Conservation (phyloP, 495 filamentous ascomycete genomes). For the Chaetomidium leptoderma region DNA sequence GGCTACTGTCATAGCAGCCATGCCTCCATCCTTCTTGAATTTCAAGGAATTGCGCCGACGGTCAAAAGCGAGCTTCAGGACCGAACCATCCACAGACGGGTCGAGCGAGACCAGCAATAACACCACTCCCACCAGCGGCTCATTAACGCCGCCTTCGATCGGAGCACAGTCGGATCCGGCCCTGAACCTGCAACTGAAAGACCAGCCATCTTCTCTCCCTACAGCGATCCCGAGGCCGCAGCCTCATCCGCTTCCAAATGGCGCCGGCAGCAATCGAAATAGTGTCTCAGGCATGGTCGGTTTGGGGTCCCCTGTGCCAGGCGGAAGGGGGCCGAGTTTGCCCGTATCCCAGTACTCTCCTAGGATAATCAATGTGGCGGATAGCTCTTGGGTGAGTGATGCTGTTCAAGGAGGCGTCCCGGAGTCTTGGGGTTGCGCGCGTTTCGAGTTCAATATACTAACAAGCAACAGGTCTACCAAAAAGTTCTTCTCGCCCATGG, state of each 20-base stretch:
- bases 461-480: constrained; percentile 66
- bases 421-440: too few relatives aligned
- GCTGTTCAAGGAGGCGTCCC: background rate
- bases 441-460: constrained; percentile 9
- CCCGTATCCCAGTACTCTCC: constrained; percentile 74
- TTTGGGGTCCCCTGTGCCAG: constrained; percentile 53
- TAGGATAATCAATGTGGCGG: constrained; percentile 66
- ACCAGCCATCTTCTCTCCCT: constrained; percentile 30
- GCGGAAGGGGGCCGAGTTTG: constrained; percentile 48
- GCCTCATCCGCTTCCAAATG: constrained; percentile 41
- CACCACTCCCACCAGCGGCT: constrained; percentile 45
- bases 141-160: constrained; percentile 45
- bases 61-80: constrained; percentile 62
- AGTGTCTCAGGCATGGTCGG: constrained; percentile 53
- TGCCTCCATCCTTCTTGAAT: constrained; percentile 62
- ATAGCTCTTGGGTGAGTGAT: constrained; percentile 71
- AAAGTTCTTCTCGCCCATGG: constrained; percentile 80
- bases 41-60: constrained; percentile 69
- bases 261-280: constrained; percentile 37
- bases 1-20: constrained; percentile 13
- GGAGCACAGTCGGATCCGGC: constrained; percentile 44
- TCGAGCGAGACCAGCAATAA: constrained; percentile 47
- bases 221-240: constrained; percentile 35
- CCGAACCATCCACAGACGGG: constrained; percentile 50
- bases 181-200: constrained; percentile 45